Percentiles rank a stretch among this genome's conserved stretches.
These are phyloP conservation scores for Dioscorea cayenensis DNA, from an alignment of 116 monocot genomes.

Conservation along the genomic window DNA sequence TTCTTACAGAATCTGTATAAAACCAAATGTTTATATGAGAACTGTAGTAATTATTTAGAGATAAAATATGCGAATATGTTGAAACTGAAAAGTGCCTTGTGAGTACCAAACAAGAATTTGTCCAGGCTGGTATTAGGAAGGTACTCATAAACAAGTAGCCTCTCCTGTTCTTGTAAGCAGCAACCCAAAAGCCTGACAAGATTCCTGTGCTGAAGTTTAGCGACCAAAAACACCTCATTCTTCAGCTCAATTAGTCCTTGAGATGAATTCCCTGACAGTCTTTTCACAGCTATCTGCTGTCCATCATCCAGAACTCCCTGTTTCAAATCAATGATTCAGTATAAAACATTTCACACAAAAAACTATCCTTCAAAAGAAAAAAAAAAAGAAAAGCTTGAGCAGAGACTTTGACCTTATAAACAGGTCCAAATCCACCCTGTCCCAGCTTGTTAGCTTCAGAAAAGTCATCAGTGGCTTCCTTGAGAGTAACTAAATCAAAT, in stretches of 20 bases:
- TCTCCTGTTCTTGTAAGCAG: conserved; percentile 31
- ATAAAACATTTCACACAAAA: no score
- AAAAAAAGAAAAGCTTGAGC: no score
- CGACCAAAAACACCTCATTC: conserved; percentile 23
- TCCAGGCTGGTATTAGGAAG: conserved; percentile 33
- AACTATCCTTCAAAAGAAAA: neutral
- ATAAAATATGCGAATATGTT: neutral
- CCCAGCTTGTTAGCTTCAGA: conserved; percentile 31
- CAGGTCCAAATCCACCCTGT: conserved; percentile 36
- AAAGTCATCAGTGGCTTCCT: conserved; percentile 26
- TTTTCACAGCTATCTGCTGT: conserved; percentile 27
- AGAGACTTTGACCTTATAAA: conserved; percentile 17
- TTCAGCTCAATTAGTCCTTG: conserved; percentile 25
- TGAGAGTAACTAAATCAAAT: conserved; percentile 8
- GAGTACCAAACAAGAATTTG: conserved; percentile 21
- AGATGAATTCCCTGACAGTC: conserved; percentile 12
- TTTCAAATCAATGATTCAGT: neutral
- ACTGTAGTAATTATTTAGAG: no score
- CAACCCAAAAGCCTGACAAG: conserved; percentile 23
- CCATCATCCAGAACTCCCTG: conserved; percentile 25
- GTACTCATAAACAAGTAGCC: conserved; percentile 39
- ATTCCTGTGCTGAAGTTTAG: conserved; percentile 24
- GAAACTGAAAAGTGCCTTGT: neutral
- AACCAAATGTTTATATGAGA: neutral
- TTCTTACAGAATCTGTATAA: conserved; percentile 8